These are phyloP conservation scores for Stromatinia cepivora DNA, from an alignment of 2,329 filamentous ascomycete species.

Conservation along the genomic window DNA sequence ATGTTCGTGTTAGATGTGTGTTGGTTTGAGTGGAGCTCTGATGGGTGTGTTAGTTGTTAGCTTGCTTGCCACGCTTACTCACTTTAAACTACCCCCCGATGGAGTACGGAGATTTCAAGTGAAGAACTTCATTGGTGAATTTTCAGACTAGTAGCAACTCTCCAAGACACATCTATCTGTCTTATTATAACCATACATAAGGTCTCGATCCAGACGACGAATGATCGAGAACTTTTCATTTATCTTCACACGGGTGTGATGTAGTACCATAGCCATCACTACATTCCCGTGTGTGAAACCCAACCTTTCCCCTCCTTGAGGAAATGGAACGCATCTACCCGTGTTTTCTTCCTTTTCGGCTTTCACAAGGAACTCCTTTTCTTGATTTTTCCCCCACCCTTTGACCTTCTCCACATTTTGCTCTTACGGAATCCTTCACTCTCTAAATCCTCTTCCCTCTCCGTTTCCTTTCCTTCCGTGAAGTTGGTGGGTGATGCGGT, in stretches of 20 bases:
- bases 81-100: constrained; percentile 8
- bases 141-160: not conserved
- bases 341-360: constrained; percentile 17
- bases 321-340: constrained; percentile 15
- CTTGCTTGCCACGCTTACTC: constrained; percentile 16
- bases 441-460: not conserved
- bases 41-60: constrained; percentile 2
- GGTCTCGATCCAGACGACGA: constrained; percentile 7
- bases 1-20: constrained; percentile 1
- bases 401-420: constrained; percentile 8
- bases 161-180: constrained; percentile 1
- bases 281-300: constrained; percentile 24
- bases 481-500: constrained; percentile 10
- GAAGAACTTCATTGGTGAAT: constrained; percentile 13
- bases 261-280: constrained; percentile 21
- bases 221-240: constrained; percentile 8
- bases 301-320: constrained; percentile 16
- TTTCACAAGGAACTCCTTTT: constrained; percentile 21
- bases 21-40: not conserved
- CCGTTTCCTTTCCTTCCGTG: constrained; percentile 10
- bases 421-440: not conserved
- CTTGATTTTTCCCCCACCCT: not conserved
- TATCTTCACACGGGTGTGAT: constrained; percentile 17
- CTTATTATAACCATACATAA: constrained; percentile 4
- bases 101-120: constrained; percentile 9